Conservation (phyloP, 129 eudicot species). For the Chrysanthemum makinoi region DNA sequence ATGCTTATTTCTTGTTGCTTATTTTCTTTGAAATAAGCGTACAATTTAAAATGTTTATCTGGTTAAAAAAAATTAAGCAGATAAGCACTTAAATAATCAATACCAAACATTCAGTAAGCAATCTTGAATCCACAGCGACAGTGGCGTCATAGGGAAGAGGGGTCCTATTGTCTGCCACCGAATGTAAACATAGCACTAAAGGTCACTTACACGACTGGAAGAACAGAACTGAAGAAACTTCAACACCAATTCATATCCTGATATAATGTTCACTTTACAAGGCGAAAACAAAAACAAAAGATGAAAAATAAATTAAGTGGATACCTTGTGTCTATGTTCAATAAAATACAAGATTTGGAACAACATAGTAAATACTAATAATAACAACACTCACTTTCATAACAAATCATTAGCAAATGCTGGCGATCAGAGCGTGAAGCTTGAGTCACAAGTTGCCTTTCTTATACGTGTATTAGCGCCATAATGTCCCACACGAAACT, state of each 20-base stretch:
- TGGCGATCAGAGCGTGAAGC: conserved; percentile 9
- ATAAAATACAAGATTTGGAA: conserved; percentile 24
- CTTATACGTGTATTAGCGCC: conserved; percentile 13
- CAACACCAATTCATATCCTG: conserved; percentile 26
- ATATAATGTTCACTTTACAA: conserved; percentile 31
- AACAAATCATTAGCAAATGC: conserved; percentile 12
- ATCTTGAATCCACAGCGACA: too few species aligned
- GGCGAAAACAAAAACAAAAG: conserved; percentile 3
- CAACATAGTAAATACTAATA: conserved; percentile 23
- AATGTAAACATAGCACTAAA: neutral
- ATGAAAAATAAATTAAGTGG: conserved; percentile 16
- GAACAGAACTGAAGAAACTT: conserved; percentile 12
- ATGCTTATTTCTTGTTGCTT: too few species aligned
- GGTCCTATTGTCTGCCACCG: neutral
- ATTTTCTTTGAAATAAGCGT: too few species aligned
- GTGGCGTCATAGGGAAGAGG: neutral
- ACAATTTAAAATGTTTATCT: too few species aligned
- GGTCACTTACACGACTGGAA: neutral
- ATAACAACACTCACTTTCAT: conserved; percentile 20
- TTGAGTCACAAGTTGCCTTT: conserved; percentile 36
- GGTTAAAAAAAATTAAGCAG: too few species aligned
- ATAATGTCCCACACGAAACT: conserved; percentile 16
- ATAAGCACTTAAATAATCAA: too few species aligned
- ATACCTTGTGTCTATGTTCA: conserved; percentile 25
- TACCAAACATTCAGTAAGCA: too few species aligned